Base-by-base conservation (phyloP, 2,329 filamentous ascomycete species). In the Penicillium fuscoglaucum region DNA sequence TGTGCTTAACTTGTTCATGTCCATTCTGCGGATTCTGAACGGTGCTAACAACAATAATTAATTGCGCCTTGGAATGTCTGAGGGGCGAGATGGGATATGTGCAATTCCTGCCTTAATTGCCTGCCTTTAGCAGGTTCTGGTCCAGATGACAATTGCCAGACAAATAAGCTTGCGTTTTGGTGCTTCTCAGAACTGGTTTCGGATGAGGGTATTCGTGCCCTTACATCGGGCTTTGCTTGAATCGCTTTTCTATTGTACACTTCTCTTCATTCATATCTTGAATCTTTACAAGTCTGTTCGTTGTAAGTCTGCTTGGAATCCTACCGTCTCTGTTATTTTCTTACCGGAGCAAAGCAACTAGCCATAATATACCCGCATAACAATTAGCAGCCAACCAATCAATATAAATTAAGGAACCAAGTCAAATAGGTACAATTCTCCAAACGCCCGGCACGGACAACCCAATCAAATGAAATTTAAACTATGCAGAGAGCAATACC, bases 1-100 rank as follows among this genome's bases (percentile, higher is more conserved):
- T 75, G 87, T 98, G 64, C 91, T 98, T 81, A 99, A 99, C 83
- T 78, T 99, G 66, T 99, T 99, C 86, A 82, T 99, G 66, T 89
- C 91, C 53, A 99, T 99, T 71, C 82, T 99, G 72, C 85, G 95
- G 72, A 98, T 99, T 68, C 82, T 99, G 71, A 99, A 99, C 83
- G 96, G 89, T 21, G 55, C 55, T 80, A 91, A 96, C 83, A 89
- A 87, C 73, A 93, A 96, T 78, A 96, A 97, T 83, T 98, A 87
- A 71, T 12, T 55, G 31, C 6, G 37, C 19, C 7, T 26, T 37
- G 12, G 19, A 17, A 9, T n/a, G 4, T 19, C 24, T 1, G 6
- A 29, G 3, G 9, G 12, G 7, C 12, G 31, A 44, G n/a, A 21
- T 1, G 9, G n/a, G 28, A 26, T 33, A 41, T 6, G 8, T 33